Conservation (phyloP, 495 filamentous ascomycete genomes). For the Chaetomium fimeti region DNA sequence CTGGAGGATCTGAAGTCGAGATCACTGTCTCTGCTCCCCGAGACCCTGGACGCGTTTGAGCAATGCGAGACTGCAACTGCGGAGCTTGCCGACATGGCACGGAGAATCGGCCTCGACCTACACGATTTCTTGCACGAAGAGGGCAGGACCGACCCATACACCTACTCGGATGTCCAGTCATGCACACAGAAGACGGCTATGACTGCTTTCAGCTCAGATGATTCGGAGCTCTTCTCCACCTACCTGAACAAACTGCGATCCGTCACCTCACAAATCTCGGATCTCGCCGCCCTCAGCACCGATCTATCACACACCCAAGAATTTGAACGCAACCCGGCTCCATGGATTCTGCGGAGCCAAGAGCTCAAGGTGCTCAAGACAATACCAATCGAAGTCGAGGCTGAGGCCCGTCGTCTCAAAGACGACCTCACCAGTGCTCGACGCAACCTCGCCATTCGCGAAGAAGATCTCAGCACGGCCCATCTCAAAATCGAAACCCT, state of each 20-base stretch:
- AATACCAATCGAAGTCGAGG: slow-evolving; percentile 74
- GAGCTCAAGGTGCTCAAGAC: slow-evolving; percentile 76
- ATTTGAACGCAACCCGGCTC: slow-evolving; percentile 69
- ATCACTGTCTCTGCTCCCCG: slow-evolving; percentile 69
- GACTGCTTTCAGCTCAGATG: slow-evolving; percentile 48
- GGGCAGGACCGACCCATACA: slow-evolving; percentile 65
- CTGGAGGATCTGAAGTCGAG: slow-evolving; percentile 75
- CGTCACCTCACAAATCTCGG: slow-evolving; percentile 64
- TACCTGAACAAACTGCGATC: slow-evolving; percentile 64
- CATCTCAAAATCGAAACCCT: slow-evolving; percentile 91
- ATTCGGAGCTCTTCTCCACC: slow-evolving; percentile 64
- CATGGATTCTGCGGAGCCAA: slow-evolving; percentile 80
- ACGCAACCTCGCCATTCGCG: slow-evolving; percentile 61
- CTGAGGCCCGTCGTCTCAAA: slow-evolving; percentile 70
- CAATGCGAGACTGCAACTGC: slow-evolving; percentile 61
- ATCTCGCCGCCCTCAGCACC: slow-evolving; percentile 67
- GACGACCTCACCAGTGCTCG: slow-evolving; percentile 68
- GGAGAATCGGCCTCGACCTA: slow-evolving; percentile 64
- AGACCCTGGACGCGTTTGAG: slow-evolving; percentile 51
- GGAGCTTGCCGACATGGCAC: slow-evolving; percentile 65
- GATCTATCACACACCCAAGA: slow-evolving; percentile 80
- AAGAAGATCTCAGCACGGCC: slow-evolving; percentile 68
- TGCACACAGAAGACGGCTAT: slow-evolving; percentile 59
- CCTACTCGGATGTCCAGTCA: slow-evolving; percentile 61
- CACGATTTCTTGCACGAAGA: slow-evolving; percentile 68